Evolutionary conservation across 345 rosid species (phyloP).

Genomic region (Pistacia vera): DNA sequence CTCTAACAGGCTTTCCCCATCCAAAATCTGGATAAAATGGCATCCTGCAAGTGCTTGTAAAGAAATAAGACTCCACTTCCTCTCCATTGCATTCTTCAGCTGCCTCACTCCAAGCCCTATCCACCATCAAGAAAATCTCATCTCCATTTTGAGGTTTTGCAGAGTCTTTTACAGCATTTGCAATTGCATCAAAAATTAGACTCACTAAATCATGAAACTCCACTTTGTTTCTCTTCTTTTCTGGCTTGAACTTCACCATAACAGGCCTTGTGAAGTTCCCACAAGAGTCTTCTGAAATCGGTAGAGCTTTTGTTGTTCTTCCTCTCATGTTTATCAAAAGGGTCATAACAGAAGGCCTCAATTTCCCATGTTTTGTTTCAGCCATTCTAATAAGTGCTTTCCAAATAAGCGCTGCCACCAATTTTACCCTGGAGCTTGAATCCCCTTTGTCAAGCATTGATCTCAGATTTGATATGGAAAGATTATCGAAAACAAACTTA

Average conservation of each 20-base stretch:
- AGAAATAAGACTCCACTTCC: slow-evolving; percentile 1
- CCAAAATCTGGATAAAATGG: slow-evolving; percentile 13
- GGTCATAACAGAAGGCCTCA: slow-evolving; percentile 14
- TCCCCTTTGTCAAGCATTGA: too few relatives aligned
- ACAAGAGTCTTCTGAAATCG: slow-evolving; percentile 2
- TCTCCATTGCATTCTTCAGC: neutral
- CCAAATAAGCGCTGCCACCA: slow-evolving; percentile 12
- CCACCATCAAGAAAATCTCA: neutral
- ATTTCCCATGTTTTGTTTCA: slow-evolving; percentile 9
- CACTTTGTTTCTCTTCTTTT: neutral
- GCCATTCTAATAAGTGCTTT: slow-evolving; percentile 11
- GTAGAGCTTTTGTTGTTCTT: neutral
- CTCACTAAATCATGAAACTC: neutral
- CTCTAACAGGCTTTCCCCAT: neutral
- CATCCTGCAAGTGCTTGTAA: slow-evolving; percentile 28
- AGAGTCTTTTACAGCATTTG: neutral
- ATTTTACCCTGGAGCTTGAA: neutral
- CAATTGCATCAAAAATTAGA: neutral
- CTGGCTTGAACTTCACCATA: neutral
- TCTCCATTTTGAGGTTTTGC: neutral
- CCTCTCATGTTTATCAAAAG: slow-evolving; percentile 19
- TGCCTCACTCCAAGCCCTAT: neutral
- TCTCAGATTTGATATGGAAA: too few relatives aligned
- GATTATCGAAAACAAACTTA: too few relatives aligned
- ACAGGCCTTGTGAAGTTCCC: slow-evolving; percentile 15